These are phyloP conservation scores for Endotrypanum monterogeii DNA, from an alignment of 208 protist species.

Conservation along the genomic window DNA sequence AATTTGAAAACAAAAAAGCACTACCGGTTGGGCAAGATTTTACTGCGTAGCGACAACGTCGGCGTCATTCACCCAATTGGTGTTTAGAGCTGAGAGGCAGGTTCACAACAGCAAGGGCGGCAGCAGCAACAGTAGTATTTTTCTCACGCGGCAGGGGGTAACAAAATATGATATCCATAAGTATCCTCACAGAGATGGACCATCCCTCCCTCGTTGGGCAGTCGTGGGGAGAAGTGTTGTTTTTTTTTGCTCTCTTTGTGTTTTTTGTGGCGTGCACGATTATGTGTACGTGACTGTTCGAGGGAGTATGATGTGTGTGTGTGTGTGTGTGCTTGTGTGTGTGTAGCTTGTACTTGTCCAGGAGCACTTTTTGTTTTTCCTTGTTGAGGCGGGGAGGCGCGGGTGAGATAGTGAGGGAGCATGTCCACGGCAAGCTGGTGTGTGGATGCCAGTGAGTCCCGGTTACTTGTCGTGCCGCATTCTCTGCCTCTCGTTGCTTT, in stretches of 20 bases:
- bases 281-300: not conserved
- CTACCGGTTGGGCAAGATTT: constrained; percentile 79
- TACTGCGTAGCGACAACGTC: constrained; percentile 94
- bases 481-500: not conserved
- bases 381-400: too few species aligned
- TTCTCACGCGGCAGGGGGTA: too few species aligned
- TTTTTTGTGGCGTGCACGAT: not conserved
- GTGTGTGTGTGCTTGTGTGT: not conserved
- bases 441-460: not conserved
- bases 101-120: too few species aligned
- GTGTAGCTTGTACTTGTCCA: too few species aligned
- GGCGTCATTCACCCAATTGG: constrained; percentile 89
- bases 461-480: not conserved
- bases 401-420: not conserved
- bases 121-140: not conserved
- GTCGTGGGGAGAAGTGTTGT: too few species aligned
- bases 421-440: too few species aligned
- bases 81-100: constrained; percentile 37
- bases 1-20: constrained; percentile 71
- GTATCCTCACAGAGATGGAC: not conserved
- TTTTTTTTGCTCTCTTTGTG: not conserved
- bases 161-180: not conserved
- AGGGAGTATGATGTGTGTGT: not conserved
- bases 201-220: too few species aligned
- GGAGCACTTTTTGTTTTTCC: too few species aligned